Base-by-base conservation (phyloP, 192 early-diverging fungal genomes). In the Linnemannia exigua region DNA sequence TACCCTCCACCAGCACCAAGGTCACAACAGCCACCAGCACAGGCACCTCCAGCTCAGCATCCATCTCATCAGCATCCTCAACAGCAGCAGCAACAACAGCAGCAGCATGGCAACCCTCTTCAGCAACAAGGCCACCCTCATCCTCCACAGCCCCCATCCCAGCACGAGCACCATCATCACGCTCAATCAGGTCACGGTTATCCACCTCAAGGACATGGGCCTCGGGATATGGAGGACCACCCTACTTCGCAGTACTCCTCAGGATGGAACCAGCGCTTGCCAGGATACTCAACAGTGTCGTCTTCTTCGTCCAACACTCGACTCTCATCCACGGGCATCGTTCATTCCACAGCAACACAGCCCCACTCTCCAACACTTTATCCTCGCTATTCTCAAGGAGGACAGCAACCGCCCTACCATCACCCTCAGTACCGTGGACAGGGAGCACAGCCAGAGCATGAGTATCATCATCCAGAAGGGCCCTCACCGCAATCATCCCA, bases 191-290 rank as follows among this genome's bases (percentile, higher is more conserved):
- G 58, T 63, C 76, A 84, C 48, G 73, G 28, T 4, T 79, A 85
- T 48, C 33, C 50, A 17, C 82, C 74, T 7, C 38, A 63, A 14
- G 61, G 36, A 14, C 76, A 77, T 46, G 28, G 69, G 51, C 54
- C 76, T 15, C 76, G 82, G 6, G 83, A 85, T 33, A 76, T 86
- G 58, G 84, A 86, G 6, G 84, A 86, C 0, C 51, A 79, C 33
- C 47, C 69, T 25, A 28, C 76, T 37, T 80, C 84, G 12, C 84
- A 86, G 19, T 37, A 79, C 20, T 75, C 84, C 0, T 86, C 84
- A 54, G 84, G 84, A 52, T 86, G 84, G 84, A 86, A 86, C 16
- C 77, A 79, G 28, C 77, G 79, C 37, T 47, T 86, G 31, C 84
- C 84, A 31, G 84, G 84, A 36, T 86, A 86, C 35, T 46, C 76